These are phyloP conservation scores for Atkinsonella texensis DNA, from an alignment of 2,329 filamentous ascomycete genomes.

Conservation along the genomic window DNA sequence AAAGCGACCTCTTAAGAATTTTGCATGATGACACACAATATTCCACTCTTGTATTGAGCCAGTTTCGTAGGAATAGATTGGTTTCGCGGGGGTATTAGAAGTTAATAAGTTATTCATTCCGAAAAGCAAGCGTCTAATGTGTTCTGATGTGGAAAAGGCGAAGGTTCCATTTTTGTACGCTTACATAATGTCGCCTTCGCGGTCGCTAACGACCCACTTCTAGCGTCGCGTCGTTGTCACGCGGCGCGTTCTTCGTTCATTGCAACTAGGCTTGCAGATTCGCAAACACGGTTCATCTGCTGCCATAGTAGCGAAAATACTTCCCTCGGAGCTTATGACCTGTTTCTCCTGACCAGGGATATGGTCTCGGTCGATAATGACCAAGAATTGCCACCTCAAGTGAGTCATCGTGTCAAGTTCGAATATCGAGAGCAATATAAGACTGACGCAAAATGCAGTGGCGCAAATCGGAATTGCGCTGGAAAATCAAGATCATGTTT, in stretches of 20 bases:
- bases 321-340: background rate
- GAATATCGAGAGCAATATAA: background rate
- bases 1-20: no score
- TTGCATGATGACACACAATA: no score
- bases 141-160: no score
- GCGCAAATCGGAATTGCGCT: conserved; percentile 12
- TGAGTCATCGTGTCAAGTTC: background rate
- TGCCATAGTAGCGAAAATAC: background rate
- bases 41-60: no score
- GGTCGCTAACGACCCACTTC: background rate
- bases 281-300: no score
- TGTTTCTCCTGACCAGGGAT: background rate
- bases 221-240: background rate
- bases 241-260: background rate
- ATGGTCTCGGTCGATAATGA: background rate
- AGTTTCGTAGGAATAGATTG: no score
- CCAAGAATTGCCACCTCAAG: conserved; percentile 1
- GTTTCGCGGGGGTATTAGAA: no score
- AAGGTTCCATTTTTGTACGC: background rate
- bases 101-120: no score
- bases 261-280: no score
- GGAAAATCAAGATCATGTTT: background rate
- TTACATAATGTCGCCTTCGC: background rate
- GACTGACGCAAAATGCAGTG: conserved; percentile 9
- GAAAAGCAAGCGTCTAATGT: no score